phyloP scores from a whole-genome alignment of 495 filamentous ascomycete species.

The Amorphotheca resinae region DNA sequence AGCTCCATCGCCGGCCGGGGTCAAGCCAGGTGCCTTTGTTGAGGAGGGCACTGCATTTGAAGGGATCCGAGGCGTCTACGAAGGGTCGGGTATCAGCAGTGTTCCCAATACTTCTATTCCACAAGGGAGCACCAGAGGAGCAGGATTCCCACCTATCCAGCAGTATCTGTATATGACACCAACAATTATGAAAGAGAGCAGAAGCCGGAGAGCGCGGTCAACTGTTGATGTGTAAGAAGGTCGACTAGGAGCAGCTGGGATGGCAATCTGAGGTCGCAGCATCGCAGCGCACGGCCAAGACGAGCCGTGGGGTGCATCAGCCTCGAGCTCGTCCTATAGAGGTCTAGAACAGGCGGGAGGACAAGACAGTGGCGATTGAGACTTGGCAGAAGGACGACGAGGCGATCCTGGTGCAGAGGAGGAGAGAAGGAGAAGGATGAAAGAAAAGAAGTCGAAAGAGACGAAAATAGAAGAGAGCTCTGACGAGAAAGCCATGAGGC shows the following conservation, averaged over 20 bases:
- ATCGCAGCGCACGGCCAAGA: conserved; percentile 1
- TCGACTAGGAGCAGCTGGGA: background rate
- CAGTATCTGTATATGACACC: conserved; percentile 27
- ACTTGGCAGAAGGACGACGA: background rate
- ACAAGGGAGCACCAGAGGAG: background rate
- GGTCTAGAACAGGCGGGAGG: no score
- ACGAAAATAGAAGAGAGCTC: background rate
- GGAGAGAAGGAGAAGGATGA: background rate
- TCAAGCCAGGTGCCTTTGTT: conserved; percentile 43
- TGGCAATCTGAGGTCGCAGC: background rate
- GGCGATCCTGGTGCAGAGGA: background rate
- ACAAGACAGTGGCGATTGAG: no score
- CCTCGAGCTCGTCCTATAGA: no score
- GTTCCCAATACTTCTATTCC: no score
- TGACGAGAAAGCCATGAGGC: background rate
- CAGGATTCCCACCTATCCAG: conserved; percentile 22
- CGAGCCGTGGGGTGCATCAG: background rate
- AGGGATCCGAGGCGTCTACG: conserved; percentile 37
- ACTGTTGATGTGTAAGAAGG: background rate
- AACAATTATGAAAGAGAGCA: conserved; percentile 19
- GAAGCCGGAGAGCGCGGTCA: conserved; percentile 3
- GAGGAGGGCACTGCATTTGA: conserved; percentile 42
- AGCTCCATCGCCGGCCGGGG: conserved; percentile 14
- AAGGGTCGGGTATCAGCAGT: background rate
- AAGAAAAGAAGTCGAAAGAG: no score